phyloP scores from a whole-genome alignment of 495 filamentous ascomycete species.

The Friedmanniomyces simplex region DNA sequence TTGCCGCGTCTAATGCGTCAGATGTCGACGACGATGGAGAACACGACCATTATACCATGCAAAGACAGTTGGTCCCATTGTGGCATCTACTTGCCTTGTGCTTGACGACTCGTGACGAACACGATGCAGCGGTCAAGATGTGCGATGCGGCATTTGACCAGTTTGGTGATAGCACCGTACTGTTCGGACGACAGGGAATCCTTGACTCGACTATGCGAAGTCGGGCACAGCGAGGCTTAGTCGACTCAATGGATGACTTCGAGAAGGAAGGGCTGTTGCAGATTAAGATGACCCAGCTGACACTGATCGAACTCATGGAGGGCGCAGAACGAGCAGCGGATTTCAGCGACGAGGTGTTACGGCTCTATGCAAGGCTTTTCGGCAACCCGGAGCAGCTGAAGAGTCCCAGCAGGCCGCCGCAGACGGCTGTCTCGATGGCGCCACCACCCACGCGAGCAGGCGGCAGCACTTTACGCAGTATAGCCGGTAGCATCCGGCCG shows the following conservation, averaged over 20 bases:
- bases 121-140: slow-evolving; percentile 61
- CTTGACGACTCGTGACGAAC: slow-evolving; percentile 78
- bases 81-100: slow-evolving; percentile 85
- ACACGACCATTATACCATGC: slow-evolving; percentile 20
- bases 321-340: slow-evolving; percentile 76
- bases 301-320: slow-evolving; percentile 70
- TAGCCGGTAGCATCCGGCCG: slow-evolving; percentile 63
- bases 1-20: slow-evolving; percentile 25
- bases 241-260: slow-evolving; percentile 61
- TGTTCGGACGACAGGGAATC: slow-evolving; percentile 24
- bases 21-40: slow-evolving; percentile 6
- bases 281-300: slow-evolving; percentile 86
- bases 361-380: slow-evolving; percentile 72
- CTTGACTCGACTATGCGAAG: not conserved
- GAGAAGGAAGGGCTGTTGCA: slow-evolving; percentile 78
- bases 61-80: slow-evolving; percentile 52
- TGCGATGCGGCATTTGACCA: slow-evolving; percentile 88
- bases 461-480: slow-evolving; percentile 57
- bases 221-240: slow-evolving; percentile 35
- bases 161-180: slow-evolving; percentile 39
- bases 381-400: slow-evolving; percentile 36
- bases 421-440: slow-evolving; percentile 24
- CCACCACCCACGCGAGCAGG: slow-evolving; percentile 55
- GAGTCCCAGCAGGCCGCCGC: slow-evolving; percentile 18
- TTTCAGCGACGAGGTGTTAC: slow-evolving; percentile 67